These are phyloP conservation scores for Cordyceps cateniannulata DNA, from an alignment of 2,329 filamentous ascomycete genomes.

Conservation along the genomic window DNA sequence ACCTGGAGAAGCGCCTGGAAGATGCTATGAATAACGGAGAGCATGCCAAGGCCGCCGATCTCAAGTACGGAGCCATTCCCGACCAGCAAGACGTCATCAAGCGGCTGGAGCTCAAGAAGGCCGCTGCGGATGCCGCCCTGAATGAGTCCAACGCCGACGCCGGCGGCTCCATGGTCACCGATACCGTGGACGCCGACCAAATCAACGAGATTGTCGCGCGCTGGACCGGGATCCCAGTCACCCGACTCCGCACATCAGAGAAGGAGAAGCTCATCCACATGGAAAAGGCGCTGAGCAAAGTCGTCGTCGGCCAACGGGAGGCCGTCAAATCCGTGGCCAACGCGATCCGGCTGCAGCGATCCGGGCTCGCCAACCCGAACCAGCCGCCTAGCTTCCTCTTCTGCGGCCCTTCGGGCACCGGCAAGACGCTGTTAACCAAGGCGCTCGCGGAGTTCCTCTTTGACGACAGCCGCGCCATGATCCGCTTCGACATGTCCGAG, in stretches of 20 bases:
- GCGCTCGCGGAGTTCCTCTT: constrained; percentile 96
- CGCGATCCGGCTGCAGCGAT: constrained; percentile 89
- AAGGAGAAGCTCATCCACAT: constrained; percentile 98
- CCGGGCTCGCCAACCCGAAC: constrained; percentile 90
- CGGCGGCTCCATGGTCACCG: constrained; percentile 73
- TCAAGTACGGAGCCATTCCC: constrained; percentile 96
- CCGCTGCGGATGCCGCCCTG: constrained; percentile 66
- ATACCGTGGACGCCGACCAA: constrained; percentile 91
- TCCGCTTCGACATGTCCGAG: constrained; percentile 98
- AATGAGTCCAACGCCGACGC: constrained; percentile 49
- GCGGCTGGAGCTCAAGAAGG: constrained; percentile 73
- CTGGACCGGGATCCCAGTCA: constrained; percentile 98
- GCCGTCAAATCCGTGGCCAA: constrained; percentile 91
- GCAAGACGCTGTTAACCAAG: constrained; percentile 96
- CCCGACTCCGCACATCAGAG: constrained; percentile 85
- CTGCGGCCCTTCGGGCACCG: constrained; percentile 95
- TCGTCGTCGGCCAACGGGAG: constrained; percentile 91
- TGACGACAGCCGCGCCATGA: constrained; percentile 95
- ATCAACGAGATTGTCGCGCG: constrained; percentile 98
- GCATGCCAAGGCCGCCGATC: constrained; percentile 79
- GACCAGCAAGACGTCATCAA: constrained; percentile 80
- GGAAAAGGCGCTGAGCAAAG: constrained; percentile 76
- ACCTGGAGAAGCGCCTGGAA: constrained; percentile 83
- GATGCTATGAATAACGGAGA: constrained; percentile 87
- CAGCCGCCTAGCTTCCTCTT: constrained; percentile 97